Conservation (phyloP, 352 stramenopile genomes). For the Stramenopiles sp. region DNA sequence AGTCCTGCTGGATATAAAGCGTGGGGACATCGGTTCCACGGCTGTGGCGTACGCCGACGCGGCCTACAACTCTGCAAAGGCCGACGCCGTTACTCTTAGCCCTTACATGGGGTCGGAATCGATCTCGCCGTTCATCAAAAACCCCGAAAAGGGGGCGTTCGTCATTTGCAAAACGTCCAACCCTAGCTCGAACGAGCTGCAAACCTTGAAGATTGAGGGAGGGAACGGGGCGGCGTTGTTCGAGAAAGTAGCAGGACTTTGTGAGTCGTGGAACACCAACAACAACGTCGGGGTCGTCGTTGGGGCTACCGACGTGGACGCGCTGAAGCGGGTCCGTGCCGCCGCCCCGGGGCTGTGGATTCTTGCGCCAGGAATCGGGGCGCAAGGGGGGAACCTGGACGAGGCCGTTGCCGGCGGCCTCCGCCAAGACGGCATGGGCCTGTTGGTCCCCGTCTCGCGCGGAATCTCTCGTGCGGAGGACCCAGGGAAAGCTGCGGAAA, state of each 20-base stretch:
- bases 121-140: slow-evolving; percentile 79
- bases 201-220: slow-evolving; percentile 43
- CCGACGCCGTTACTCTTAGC: slow-evolving; percentile 84
- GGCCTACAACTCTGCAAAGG: slow-evolving; percentile 70
- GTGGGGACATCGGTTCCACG: slow-evolving; percentile 94
- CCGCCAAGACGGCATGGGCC: slow-evolving; percentile 55
- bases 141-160: slow-evolving; percentile 70
- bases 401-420: slow-evolving; percentile 49
- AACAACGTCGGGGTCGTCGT: slow-evolving; percentile 88
- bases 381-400: slow-evolving; percentile 73
- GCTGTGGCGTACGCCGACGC: slow-evolving; percentile 81
- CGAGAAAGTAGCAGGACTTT: slow-evolving; percentile 26
- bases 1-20: slow-evolving; percentile 91
- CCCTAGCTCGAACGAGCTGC: slow-evolving; percentile 81
- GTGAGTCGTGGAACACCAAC: slow-evolving; percentile 26
- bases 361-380: slow-evolving; percentile 83
- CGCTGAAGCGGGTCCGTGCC: slow-evolving; percentile 55
- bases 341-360: slow-evolving; percentile 81
- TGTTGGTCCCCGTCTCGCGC: slow-evolving; percentile 88
- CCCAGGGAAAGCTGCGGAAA: slow-evolving; percentile 58
- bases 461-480: slow-evolving; percentile 77
- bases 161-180: slow-evolving; percentile 99
- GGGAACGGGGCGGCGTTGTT: slow-evolving; percentile 25
- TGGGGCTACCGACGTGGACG: slow-evolving; percentile 81
- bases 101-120: slow-evolving; percentile 96